A percentile compares a stretch with the other conserved stretches of the same genome.
Evolutionary conservation across 768 basidiomycete species (phyloP).

Genomic region (Postia placenta): DNA sequence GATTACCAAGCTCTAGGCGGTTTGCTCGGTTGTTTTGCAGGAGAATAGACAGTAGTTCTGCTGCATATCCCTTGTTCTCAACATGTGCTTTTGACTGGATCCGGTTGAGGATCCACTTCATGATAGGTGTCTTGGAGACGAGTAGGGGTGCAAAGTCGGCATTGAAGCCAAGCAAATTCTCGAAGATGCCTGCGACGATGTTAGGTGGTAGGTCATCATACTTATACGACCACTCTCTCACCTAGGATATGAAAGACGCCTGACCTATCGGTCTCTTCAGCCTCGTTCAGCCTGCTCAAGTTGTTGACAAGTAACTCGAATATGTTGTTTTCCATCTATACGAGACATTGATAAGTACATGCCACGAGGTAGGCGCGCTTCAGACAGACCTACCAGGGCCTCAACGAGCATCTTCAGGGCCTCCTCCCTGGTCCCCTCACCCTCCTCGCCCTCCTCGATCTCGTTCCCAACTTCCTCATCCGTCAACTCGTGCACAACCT

Average conservation of each 20-base stretch:
- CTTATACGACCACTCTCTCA: constrained; percentile 25
- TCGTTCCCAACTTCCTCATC: constrained; percentile 93
- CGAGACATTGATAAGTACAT: constrained; percentile 3
- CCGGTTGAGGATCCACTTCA: constrained; percentile 76
- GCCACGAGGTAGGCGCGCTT: not conserved
- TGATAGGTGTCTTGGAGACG: constrained; percentile 65
- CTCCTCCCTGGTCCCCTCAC: constrained; percentile 53
- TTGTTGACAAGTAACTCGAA: constrained; percentile 90
- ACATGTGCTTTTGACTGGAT: constrained; percentile 70
- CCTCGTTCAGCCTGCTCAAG: constrained; percentile 80
- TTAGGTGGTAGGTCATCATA: not conserved
- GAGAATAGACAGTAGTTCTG: constrained; percentile 88
- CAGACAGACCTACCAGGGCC: constrained; percentile 52
- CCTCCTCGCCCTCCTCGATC: constrained; percentile 57
- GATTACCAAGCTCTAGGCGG: constrained; percentile 59
- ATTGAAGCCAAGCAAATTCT: constrained; percentile 85
- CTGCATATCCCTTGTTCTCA: constrained; percentile 90
- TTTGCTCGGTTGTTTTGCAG: constrained; percentile 71
- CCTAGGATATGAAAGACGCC: constrained; percentile 94
- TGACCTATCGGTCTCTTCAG: constrained; percentile 84
- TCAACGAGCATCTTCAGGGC: constrained; percentile 73
- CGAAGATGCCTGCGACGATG: constrained; percentile 66
- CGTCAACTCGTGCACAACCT: constrained; percentile 88
- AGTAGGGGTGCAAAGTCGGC: constrained; percentile 68
- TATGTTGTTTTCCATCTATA: constrained; percentile 74